These are phyloP conservation scores for Metschnikowia chrysomelidarum DNA, from an alignment of 805 yeast genomes.

Conservation along the genomic window DNA sequence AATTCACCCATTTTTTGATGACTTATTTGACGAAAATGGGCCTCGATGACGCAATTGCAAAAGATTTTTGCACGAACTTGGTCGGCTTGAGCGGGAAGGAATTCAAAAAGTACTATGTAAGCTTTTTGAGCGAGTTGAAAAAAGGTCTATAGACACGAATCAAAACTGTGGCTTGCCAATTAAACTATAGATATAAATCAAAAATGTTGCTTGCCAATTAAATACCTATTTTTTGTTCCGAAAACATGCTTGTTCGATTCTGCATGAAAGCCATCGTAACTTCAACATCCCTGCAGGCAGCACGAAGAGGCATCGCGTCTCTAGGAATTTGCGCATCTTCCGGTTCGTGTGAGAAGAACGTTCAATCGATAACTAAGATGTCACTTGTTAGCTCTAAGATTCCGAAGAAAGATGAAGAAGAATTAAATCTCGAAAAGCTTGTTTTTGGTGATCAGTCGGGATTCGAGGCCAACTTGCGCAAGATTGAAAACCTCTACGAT, in stretches of 20 bases:
- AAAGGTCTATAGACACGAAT: conserved; percentile 11
- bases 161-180: no score
- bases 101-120: conserved; percentile 69
- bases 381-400: no score
- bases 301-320: no score
- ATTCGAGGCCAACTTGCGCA: conserved; percentile 61
- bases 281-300: no score
- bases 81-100: conserved; percentile 55
- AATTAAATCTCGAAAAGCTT: conserved; percentile 69
- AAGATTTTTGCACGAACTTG: conserved; percentile 61
- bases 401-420: conserved; percentile 88
- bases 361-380: no score
- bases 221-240: no score
- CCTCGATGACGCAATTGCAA: conserved; percentile 56
- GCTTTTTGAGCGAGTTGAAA: conserved; percentile 36
- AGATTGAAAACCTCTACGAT: conserved; percentile 55
- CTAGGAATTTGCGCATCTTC: no score
- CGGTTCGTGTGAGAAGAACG: no score
- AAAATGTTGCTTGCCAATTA: no score
- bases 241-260: no score
- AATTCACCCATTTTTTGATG: conserved; percentile 46
- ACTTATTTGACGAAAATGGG: conserved; percentile 55
- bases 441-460: conserved; percentile 89
- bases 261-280: no score
- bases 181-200: no score